These are phyloP conservation scores for Glomus cerebriforme DNA, from an alignment of 192 early-diverging fungal species.

Conservation along the genomic window DNA sequence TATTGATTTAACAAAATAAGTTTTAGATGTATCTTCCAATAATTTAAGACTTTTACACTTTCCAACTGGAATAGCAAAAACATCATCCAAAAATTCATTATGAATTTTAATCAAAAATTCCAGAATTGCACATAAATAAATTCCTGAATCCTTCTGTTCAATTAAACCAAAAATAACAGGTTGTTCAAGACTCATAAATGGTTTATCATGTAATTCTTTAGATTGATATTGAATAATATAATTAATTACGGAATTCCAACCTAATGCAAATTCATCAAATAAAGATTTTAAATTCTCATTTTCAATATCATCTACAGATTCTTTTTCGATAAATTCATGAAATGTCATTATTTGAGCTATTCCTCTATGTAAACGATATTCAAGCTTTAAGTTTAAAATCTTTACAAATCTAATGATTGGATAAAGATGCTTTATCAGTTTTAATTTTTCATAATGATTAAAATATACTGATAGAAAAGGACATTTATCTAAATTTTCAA, in stretches of 20 bases:
- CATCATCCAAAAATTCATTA: not conserved
- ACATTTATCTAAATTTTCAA: not conserved
- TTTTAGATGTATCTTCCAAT: too few species aligned
- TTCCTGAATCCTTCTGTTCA: not conserved
- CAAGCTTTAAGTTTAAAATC: conserved; percentile 4
- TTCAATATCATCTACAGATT: too few species aligned
- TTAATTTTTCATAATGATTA: conserved; percentile 14
- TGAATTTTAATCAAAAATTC: not conserved
- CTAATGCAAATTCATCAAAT: too few species aligned
- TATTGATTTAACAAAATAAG: not conserved
- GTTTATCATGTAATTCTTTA: not conserved
- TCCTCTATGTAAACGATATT: not conserved
- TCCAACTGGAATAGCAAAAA: not conserved
- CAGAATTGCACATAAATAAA: not conserved
- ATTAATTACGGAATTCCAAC: too few species aligned
- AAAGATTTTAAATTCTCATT: too few species aligned
- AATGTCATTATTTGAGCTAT: not conserved
- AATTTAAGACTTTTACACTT: too few species aligned
- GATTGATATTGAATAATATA: not conserved
- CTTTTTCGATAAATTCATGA: too few species aligned
- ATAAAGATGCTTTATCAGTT: not conserved
- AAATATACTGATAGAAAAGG: conserved; percentile 28
- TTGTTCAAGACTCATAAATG: not conserved
- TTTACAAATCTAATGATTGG: conserved; percentile 27
- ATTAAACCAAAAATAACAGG: not conserved